Evolutionary conservation across 768 basidiomycete species (phyloP), one percentile per base, ranked within the genome.

Genomic region (Gautieria morchelliformis): DNA sequence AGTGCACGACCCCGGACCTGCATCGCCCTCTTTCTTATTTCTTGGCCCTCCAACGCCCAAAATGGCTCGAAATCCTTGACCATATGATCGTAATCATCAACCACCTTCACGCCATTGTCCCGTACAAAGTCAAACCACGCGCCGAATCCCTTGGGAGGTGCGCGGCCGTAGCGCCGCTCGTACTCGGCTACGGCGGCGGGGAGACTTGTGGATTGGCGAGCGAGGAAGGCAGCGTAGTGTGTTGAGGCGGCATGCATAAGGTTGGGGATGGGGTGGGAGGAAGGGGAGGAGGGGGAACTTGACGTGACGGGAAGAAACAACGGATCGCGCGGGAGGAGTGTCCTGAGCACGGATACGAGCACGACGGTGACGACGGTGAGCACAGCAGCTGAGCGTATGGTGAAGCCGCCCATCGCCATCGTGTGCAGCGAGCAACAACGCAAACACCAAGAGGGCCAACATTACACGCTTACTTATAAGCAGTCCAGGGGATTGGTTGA

Each of bases 81-180:
- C n/a, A 95, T 75, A 5, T 79, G 77, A 59, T 91, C 90, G 64
- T 92, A 97, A 67, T 98, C 95, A 68, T 98, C 95, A 5, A 88
- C 75, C 71, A 98, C 81, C 63, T 83, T 80, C 48, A 89, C 84
- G 6, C 79, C 71, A 69, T 91, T 79, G 57, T 81, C 74, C 67
- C 78, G 72, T 14, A 85, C 88, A 69, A 92, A 97, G 46, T 70
- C 66, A 80, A 84, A 95, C 95, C 95, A 97, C 30, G 78, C 72
- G 66, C 93, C 94, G 61, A 98, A 99, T 1, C 93, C 95, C 44
- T 78, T 81, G 0, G 96, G 95, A 5, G 96, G 96, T 37, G 81
- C 71, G 39, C 88, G 80, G 10, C 74, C 74, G 69, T 95, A 93
- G 58, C 93, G 77, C 56, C 78, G 72, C 62, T 74, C 81, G 71